Conservation (phyloP, 1,284 basidiomycete genomes). For the Rhodotorula glutinis region DNA sequence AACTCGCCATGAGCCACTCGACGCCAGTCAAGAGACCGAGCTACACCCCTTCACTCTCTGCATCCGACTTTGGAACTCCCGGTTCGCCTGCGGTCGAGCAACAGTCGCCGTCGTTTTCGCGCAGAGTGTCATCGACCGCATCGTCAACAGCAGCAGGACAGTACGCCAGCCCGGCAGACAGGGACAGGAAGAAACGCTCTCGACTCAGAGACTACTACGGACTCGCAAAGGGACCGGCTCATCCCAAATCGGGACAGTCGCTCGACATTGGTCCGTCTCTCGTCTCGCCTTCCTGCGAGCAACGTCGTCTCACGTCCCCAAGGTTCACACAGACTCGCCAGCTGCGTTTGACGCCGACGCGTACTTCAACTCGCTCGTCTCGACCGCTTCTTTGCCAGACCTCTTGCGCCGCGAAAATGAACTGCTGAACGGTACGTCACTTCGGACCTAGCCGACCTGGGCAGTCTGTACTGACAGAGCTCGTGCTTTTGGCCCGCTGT, state of each 20-base stretch:
- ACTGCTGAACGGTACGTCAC: slow-evolving; percentile 61
- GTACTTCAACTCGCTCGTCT: slow-evolving; percentile 53
- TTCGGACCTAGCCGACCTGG: neutral
- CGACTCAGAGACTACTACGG: slow-evolving; percentile 78
- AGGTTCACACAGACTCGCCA: slow-evolving; percentile 55
- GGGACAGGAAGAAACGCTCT: slow-evolving; percentile 52
- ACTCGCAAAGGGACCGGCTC: slow-evolving; percentile 50
- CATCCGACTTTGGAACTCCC: no score
- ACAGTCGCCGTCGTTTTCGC: slow-evolving; percentile 10
- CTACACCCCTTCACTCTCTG: neutral
- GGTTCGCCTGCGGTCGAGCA: slow-evolving; percentile 2
- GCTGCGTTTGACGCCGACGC: slow-evolving; percentile 72
- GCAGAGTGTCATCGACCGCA: slow-evolving; percentile 15
- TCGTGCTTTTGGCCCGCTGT: no score
- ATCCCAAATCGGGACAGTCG: slow-evolving; percentile 59
- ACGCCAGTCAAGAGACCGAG: slow-evolving; percentile 9
- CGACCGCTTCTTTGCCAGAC: slow-evolving; percentile 58
- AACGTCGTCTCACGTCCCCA: neutral
- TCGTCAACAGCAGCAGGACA: slow-evolving; percentile 1
- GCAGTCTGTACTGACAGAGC: neutral
- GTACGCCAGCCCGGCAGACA: neutral
- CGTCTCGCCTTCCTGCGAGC: no score
- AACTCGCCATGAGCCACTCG: slow-evolving; percentile 5
- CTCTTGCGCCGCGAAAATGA: slow-evolving; percentile 75
- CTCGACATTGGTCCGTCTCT: slow-evolving; percentile 67